Evolutionary conservation across 2,329 filamentous ascomycete genomes (phyloP).

Genomic region (Apiospora koreana): DNA sequence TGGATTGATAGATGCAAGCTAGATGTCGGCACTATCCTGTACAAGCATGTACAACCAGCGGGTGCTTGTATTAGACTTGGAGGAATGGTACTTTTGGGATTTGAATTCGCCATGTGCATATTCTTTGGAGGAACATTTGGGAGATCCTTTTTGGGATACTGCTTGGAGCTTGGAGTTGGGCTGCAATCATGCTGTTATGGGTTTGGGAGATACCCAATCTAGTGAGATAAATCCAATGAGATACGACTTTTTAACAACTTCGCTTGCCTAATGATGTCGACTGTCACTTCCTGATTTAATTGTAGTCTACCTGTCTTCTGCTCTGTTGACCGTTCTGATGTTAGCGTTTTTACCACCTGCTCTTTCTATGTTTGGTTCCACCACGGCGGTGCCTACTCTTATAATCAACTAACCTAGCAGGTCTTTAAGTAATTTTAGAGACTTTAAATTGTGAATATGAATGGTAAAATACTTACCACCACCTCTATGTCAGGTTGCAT

Average conservation of each 20-base stretch:
- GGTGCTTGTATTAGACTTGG: background rate
- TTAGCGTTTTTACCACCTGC: too few species aligned
- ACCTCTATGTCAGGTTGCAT: too few species aligned
- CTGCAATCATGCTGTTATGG: background rate
- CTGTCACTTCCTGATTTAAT: background rate
- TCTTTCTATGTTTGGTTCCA: too few species aligned
- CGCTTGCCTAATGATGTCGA: background rate
- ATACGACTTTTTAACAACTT: background rate
- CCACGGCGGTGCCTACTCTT: too few species aligned
- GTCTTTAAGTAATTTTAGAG: too few species aligned
- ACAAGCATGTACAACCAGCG: background rate
- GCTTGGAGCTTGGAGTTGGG: background rate
- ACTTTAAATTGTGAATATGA: too few species aligned
- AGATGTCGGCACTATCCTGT: background rate
- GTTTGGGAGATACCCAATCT: background rate
- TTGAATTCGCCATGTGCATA: background rate
- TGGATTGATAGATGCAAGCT: background rate
- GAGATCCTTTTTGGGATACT: background rate
- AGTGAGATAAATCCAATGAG: background rate
- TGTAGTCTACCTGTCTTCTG: too few species aligned
- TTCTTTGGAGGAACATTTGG: background rate
- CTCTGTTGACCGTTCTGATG: too few species aligned
- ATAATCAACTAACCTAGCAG: too few species aligned
- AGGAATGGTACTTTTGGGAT: too few species aligned
- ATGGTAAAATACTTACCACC: too few species aligned